Percentiles rank a stretch among this genome's conserved stretches.
Evolutionary conservation across 495 filamentous ascomycete species (phyloP).

Genomic region (Penicillium nucicola): DNA sequence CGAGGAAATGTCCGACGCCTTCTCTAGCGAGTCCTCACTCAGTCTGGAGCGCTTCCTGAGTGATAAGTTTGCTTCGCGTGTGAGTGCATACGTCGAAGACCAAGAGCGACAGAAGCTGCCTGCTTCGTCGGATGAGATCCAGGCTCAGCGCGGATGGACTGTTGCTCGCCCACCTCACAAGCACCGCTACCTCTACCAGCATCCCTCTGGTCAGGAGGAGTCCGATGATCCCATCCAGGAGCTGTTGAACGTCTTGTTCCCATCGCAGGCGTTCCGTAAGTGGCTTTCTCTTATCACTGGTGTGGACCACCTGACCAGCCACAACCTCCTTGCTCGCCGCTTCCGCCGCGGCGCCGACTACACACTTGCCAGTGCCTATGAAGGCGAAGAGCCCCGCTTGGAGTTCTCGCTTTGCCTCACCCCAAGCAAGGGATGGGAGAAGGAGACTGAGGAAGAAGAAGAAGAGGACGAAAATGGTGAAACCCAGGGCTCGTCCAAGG

Average conservation of each 20-base stretch:
- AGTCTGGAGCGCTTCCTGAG: slow-evolving; percentile 74
- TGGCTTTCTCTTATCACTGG: slow-evolving; percentile 84
- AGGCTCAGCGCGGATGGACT: slow-evolving; percentile 59
- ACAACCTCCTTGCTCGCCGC: slow-evolving; percentile 70
- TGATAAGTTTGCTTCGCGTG: slow-evolving; percentile 64
- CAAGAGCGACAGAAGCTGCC: slow-evolving; percentile 53
- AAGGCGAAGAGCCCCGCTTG: slow-evolving; percentile 71
- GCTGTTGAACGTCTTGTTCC: slow-evolving; percentile 73
- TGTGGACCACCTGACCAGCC: slow-evolving; percentile 56
- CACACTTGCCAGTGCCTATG: slow-evolving; percentile 81
- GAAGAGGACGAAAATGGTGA: slow-evolving; percentile 37
- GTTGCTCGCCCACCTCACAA: slow-evolving; percentile 91
- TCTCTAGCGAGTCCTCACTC: slow-evolving; percentile 78
- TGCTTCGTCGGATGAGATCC: slow-evolving; percentile 51
- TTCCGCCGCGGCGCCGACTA: slow-evolving; percentile 90
- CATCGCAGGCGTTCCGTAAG: slow-evolving; percentile 81
- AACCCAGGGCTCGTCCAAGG: slow-evolving; percentile 7
- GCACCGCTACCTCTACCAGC: slow-evolving; percentile 84
- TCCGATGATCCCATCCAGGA: slow-evolving; percentile 63
- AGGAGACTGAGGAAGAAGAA: slow-evolving; percentile 56
- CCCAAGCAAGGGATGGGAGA: slow-evolving; percentile 79
- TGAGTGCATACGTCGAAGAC: slow-evolving; percentile 65
- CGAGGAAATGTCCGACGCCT: slow-evolving; percentile 72
- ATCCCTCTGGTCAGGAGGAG: slow-evolving; percentile 35
- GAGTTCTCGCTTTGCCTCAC: slow-evolving; percentile 85